phyloP scores from a whole-genome alignment of 768 basidiomycete genomes.

The Xerocomus spinulosus region DNA sequence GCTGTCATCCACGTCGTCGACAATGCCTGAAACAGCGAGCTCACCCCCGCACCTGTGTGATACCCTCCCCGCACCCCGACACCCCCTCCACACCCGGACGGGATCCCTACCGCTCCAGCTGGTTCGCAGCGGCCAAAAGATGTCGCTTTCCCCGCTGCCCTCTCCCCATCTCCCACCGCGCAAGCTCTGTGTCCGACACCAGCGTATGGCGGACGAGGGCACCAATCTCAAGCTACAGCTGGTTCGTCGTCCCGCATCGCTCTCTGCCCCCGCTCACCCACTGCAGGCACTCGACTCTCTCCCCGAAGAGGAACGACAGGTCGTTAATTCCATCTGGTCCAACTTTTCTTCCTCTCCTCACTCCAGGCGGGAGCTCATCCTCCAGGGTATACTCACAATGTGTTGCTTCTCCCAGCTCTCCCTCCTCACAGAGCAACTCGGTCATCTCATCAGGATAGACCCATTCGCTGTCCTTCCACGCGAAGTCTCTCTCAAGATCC shows the following conservation, averaged over 20 bases:
- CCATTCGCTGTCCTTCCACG: slow-evolving; percentile 88
- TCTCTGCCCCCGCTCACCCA: slow-evolving; percentile 7
- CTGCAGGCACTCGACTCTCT: slow-evolving; percentile 84
- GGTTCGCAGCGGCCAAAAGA: neutral
- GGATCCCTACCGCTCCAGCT: neutral
- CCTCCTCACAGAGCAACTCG: slow-evolving; percentile 87
- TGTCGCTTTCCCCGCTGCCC: slow-evolving; percentile 1
- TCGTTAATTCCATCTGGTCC: slow-evolving; percentile 91
- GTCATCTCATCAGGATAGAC: slow-evolving; percentile 91
- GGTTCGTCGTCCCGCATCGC: slow-evolving; percentile 38
- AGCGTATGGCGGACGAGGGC: slow-evolving; percentile 95
- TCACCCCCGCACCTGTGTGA: slow-evolving; percentile 48
- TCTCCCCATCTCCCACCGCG: slow-evolving; percentile 37
- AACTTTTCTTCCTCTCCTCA: slow-evolving; percentile 95
- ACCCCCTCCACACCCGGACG: slow-evolving; percentile 24
- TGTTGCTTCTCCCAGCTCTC: slow-evolving; percentile 99
- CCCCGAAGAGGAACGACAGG: slow-evolving; percentile 77
- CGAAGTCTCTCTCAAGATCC: slow-evolving; percentile 82
- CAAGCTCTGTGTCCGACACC: slow-evolving; percentile 89
- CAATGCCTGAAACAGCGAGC: slow-evolving; percentile 12
- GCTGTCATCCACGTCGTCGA: neutral
- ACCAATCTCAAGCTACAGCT: slow-evolving; percentile 89
- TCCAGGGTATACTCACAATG: slow-evolving; percentile 97
- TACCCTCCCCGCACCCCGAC: slow-evolving; percentile 59
- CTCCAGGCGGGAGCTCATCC: slow-evolving; percentile 85